Evolutionary conservation across 164 flowering plant species (phyloP).

Genomic region (Umbilicus rupestris): DNA sequence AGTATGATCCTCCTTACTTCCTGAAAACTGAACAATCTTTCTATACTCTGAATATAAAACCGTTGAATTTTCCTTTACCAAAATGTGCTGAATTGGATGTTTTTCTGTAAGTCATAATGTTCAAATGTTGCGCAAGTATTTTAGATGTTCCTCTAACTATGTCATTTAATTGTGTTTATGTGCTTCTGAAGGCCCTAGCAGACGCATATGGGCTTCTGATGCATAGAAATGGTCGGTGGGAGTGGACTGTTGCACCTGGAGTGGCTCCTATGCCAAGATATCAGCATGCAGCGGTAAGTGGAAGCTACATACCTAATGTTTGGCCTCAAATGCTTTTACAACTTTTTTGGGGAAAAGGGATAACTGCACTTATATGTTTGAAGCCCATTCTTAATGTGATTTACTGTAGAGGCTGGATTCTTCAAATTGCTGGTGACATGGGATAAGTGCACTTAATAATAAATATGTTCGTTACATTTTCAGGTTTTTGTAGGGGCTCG

Average conservation of each 20-base stretch:
- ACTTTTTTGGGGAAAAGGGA: too few species aligned
- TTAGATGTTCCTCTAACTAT: not conserved
- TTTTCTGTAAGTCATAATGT: not conserved
- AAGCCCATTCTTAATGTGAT: too few species aligned
- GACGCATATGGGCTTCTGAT: slow-evolving; percentile 97
- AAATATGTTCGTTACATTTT: not conserved
- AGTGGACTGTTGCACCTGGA: slow-evolving; percentile 99
- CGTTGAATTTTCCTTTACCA: not conserved
- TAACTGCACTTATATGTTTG: too few species aligned
- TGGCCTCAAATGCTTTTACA: not conserved
- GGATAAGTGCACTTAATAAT: not conserved
- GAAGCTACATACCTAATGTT: not conserved
- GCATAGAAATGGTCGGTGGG: slow-evolving; percentile 99
- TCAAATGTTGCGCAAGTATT: not conserved
- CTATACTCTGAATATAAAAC: too few species aligned
- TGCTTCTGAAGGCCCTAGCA: slow-evolving; percentile 60
- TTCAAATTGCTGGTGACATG: too few species aligned
- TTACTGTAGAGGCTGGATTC: too few species aligned
- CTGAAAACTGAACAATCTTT: not conserved
- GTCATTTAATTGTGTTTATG: slow-evolving; percentile 5
- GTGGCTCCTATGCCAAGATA: slow-evolving; percentile 92
- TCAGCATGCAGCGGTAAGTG: slow-evolving; percentile 95
- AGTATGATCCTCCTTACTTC: slow-evolving; percentile 26
- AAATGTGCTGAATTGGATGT: too few species aligned
- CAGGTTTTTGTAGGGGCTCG: slow-evolving; percentile 97